A percentile compares a stretch with the other conserved stretches of the same genome.
These are phyloP conservation scores for Bryum argenteum DNA, from an alignment of 225 moss, liverwort and hornwort genomes.

Conservation along the genomic window DNA sequence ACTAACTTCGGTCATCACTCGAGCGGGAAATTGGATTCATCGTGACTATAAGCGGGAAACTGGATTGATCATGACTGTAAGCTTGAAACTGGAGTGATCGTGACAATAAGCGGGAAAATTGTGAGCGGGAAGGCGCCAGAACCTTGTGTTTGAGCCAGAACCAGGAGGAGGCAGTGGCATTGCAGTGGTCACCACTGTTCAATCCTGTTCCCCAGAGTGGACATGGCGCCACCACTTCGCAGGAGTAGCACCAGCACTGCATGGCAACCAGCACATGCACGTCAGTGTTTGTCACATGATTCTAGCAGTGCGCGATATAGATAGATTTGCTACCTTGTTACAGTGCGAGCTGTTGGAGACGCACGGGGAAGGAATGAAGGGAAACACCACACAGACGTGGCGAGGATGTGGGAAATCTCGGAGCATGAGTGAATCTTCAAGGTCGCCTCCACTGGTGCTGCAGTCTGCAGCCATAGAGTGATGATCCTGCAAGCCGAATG, in stretches of 20 bases:
- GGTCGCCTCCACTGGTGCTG: slow-evolving; percentile 55
- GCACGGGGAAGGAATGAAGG: slow-evolving; percentile 78
- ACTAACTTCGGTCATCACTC: slow-evolving; percentile 34
- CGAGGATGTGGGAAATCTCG: slow-evolving; percentile 90
- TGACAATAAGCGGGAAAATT: slow-evolving; percentile 16
- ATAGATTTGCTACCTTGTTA: slow-evolving; percentile 69
- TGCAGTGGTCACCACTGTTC: slow-evolving; percentile 88
- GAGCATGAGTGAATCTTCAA: slow-evolving; percentile 58
- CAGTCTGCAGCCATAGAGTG: slow-evolving; percentile 44
- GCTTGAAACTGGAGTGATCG: slow-evolving; percentile 18
- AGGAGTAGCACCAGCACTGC: slow-evolving; percentile 98
- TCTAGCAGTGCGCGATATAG: no score
- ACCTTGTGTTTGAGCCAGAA: slow-evolving; percentile 87
- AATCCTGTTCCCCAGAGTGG: slow-evolving; percentile 91
- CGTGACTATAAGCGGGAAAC: slow-evolving; percentile 14
- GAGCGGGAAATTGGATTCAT: slow-evolving; percentile 33
- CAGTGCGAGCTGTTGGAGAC: slow-evolving; percentile 90
- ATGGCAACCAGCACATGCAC: slow-evolving; percentile 20
- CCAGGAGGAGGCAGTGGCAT: slow-evolving; percentile 75
- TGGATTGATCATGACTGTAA: not conserved
- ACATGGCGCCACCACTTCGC: slow-evolving; percentile 88
- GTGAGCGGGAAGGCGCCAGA: slow-evolving; percentile 26
- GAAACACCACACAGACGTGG: slow-evolving; percentile 82
- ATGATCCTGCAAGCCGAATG: slow-evolving; percentile 52
- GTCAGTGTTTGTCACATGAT: slow-evolving; percentile 2